Conservation (phyloP, 2,329 filamentous ascomycete species). For the Lecanosticta acicola region DNA sequence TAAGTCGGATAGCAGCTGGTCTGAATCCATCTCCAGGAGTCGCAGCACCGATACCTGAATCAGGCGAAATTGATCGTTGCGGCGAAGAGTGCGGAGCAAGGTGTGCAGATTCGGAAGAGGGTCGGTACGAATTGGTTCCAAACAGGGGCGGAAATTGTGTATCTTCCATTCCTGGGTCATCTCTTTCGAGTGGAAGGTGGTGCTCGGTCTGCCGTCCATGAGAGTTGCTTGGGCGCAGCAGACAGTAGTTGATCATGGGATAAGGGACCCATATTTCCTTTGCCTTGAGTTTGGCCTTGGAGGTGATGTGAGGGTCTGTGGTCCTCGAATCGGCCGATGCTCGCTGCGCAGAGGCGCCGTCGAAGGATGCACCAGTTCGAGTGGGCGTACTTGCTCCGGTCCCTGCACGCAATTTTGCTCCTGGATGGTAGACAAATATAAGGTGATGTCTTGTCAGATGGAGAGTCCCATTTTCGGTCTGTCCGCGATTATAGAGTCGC, state of each 20-base stretch:
- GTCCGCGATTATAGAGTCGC: slow-evolving; percentile 52
- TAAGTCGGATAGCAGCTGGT: slow-evolving; percentile 75
- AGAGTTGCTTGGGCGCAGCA: slow-evolving; percentile 55
- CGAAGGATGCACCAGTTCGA: slow-evolving; percentile 1
- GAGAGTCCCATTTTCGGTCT: slow-evolving; percentile 54
- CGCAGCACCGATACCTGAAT: slow-evolving; percentile 44
- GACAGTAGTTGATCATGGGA: slow-evolving; percentile 80
- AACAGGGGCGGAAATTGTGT: slow-evolving; percentile 27
- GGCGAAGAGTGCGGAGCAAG: slow-evolving; percentile 23
- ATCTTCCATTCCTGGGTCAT: slow-evolving; percentile 15
- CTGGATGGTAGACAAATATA: slow-evolving; percentile 56
- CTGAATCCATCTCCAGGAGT: slow-evolving; percentile 37
- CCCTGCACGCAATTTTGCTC: slow-evolving; percentile 13
- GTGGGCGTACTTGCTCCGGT: background rate
- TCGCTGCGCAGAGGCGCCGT: background rate
- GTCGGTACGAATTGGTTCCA: slow-evolving; percentile 25
- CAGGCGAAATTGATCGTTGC: slow-evolving; percentile 27
- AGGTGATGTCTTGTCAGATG: slow-evolving; percentile 60
- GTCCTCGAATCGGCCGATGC: slow-evolving; percentile 7
- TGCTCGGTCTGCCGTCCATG: background rate
- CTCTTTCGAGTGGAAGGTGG: background rate
- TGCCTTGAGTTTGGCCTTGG: slow-evolving; percentile 36
- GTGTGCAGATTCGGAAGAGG: slow-evolving; percentile 27
- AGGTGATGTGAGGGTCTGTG: background rate
- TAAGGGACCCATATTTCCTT: slow-evolving; percentile 90